Evolutionary conservation across 148 eudicot species (phyloP).

Genomic region (Heliamphora exappendiculata): DNA sequence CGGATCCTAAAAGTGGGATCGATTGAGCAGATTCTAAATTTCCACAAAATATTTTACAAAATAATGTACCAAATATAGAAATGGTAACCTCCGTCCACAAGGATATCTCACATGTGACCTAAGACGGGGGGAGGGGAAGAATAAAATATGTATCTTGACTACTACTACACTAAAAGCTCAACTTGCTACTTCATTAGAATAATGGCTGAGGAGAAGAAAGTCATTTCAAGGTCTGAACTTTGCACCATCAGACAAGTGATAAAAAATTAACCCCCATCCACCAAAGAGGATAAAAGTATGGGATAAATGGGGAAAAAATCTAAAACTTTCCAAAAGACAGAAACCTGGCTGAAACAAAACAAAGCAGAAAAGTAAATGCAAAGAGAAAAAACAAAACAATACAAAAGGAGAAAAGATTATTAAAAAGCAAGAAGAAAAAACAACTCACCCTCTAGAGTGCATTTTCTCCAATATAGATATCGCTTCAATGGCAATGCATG

Average conservation of each 20-base stretch:
- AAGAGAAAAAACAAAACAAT: not conserved
- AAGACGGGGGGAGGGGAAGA: not conserved
- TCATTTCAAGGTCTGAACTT: not conserved
- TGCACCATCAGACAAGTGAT: not conserved
- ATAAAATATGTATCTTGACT: not conserved
- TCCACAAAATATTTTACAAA: no score
- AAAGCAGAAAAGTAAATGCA: no score
- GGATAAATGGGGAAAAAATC: not conserved
- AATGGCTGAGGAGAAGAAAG: not conserved
- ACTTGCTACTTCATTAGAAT: not conserved
- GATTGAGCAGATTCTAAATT: not conserved
- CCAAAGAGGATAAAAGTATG: not conserved
- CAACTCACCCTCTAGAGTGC: conserved; percentile 67
- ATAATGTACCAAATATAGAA: no score
- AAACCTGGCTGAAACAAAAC: not conserved
- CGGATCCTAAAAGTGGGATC: not conserved
- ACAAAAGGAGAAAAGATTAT: not conserved
- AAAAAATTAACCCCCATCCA: not conserved
- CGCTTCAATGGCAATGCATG: conserved; percentile 84
- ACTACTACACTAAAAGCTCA: not conserved
- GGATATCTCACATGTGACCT: not conserved
- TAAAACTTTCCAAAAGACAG: no score
- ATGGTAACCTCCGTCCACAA: not conserved
- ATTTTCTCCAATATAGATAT: conserved; percentile 72
- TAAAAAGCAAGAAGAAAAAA: not conserved